A percentile compares a stretch with the other conserved stretches of the same genome.
Evolutionary conservation across 192 early-diverging fungal genomes (phyloP).

Genomic region (Coemansia sp.): DNA sequence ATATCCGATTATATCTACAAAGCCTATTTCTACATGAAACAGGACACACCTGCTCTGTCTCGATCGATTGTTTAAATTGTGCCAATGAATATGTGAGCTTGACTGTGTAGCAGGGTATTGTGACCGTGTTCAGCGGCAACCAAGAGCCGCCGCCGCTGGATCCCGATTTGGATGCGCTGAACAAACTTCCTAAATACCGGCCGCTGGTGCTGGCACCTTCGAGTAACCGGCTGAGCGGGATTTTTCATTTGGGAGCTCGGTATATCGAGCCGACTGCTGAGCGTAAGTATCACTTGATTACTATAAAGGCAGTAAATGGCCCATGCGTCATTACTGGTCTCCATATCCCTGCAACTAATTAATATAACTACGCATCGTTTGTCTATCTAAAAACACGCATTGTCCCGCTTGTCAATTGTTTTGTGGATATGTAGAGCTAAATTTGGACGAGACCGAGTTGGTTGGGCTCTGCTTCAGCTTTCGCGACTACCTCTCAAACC

Average conservation of each 20-base stretch:
- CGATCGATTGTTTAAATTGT: neutral
- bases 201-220: constrained; percentile 49
- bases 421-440: constrained; percentile 30
- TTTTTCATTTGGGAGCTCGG: constrained; percentile 42
- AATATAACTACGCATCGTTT: constrained; percentile 4
- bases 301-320: neutral
- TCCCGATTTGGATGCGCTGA: constrained; percentile 48
- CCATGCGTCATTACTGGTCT: neutral
- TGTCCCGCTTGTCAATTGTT: neutral
- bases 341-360: neutral
- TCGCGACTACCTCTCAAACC: constrained; percentile 43
- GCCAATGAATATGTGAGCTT: neutral
- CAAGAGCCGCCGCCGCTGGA: constrained; percentile 49
- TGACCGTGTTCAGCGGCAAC: constrained; percentile 47
- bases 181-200: constrained; percentile 41
- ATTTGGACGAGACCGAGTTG: constrained; percentile 52
- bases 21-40: constrained; percentile 3
- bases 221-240: constrained; percentile 45
- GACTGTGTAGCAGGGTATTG: constrained; percentile 45
- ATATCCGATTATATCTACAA: neutral
- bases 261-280: constrained; percentile 56
- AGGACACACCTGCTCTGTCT: neutral
- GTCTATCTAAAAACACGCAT: neutral
- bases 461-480: constrained; percentile 52
- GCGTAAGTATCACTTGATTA: constrained; percentile 27